Evolutionary conservation across 192 early-diverging fungal species (phyloP), one percentile per base, ranked within the genome.

Genomic region (Cladochytrium replicatum): DNA sequence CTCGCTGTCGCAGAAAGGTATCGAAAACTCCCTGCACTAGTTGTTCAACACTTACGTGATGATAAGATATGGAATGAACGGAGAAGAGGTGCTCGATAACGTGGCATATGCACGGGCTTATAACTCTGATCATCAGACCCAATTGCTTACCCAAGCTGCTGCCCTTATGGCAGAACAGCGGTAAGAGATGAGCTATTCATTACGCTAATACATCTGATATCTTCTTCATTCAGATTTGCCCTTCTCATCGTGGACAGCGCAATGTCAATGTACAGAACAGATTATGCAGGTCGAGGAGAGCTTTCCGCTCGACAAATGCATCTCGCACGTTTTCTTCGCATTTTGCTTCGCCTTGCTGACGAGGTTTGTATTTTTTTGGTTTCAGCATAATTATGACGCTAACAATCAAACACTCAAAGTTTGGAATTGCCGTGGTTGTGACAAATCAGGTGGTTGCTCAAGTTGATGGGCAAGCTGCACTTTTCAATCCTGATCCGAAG

Each of bases 401-500:
- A 15, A 32, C 22, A n/a, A n/a, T 26, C 28, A 43, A 13, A 45
- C 52, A 34, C 24, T 31, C 26, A 30, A 4, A 85, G 81, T 99
- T 91, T 74, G 93, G 93, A 43, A 82, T 93, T 22, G 95, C 95
- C 3, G 88, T 93, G 7, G 94, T 98, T 0, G 88, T 98, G 29
- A 96, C 94, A 4, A 98, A 98, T 61, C 94, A 98, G 67, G 92
- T 98, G 1, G 92, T 98, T 4, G 91, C 92, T 1, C 87, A 77
- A 52, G 74, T 96, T 0, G 93, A 99, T 61, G 91, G 91, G 43
- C 78, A 70, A 17, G 79, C 81, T 54, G 69, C 83, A 19, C 90
- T 91, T 82, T 95, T 93, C 72, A 82, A 79, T 23, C 66, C 84
- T 9, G 89, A 92, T 50, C 84, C 85, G 15, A 93, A 93, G 57